A percentile compares a stretch with the other conserved stretches of the same genome.
Conservation (phyloP, 1,139 yeast genomes). For the Suhomyces atakaporum region DNA sequence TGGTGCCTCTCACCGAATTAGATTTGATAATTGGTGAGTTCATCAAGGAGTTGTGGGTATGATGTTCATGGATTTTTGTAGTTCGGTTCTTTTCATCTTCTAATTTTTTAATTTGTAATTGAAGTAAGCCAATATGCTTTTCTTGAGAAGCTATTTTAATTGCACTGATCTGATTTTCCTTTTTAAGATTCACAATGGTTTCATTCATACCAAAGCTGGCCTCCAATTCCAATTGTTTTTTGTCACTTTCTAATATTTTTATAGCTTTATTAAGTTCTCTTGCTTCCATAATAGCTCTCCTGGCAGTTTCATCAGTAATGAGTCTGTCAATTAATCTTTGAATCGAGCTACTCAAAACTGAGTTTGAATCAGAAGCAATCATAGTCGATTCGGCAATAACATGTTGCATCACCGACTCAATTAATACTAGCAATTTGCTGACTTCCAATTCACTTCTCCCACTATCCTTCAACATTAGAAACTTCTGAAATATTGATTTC, state of each 20-base stretch:
- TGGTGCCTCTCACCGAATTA: constrained; percentile 5
- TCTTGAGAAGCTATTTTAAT: constrained; percentile 31
- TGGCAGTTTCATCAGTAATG: constrained; percentile 36
- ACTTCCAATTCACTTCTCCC: constrained; percentile 24
- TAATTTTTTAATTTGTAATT: constrained; percentile 22
- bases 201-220: constrained; percentile 25
- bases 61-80: not conserved
- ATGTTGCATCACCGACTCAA: constrained; percentile 37
- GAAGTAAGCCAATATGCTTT: constrained; percentile 29
- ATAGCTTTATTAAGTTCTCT: constrained; percentile 27
- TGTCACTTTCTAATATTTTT: constrained; percentile 27
- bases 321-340: constrained; percentile 39
- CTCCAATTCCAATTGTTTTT: constrained; percentile 25
- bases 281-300: constrained; percentile 36
- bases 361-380: constrained; percentile 26
- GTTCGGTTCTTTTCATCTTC: constrained; percentile 20
- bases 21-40: constrained; percentile 2
- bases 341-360: constrained; percentile 33
- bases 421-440: constrained; percentile 26
- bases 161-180: constrained; percentile 21
- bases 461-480: constrained; percentile 28
- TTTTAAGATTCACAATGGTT: constrained; percentile 21
- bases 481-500: constrained; percentile 27
- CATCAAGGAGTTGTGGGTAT: not conserved
- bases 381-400: constrained; percentile 28